phyloP scores from a whole-genome alignment of 2,329 filamentous ascomycete species.

The Hawksworthiomyces lignivorus region DNA sequence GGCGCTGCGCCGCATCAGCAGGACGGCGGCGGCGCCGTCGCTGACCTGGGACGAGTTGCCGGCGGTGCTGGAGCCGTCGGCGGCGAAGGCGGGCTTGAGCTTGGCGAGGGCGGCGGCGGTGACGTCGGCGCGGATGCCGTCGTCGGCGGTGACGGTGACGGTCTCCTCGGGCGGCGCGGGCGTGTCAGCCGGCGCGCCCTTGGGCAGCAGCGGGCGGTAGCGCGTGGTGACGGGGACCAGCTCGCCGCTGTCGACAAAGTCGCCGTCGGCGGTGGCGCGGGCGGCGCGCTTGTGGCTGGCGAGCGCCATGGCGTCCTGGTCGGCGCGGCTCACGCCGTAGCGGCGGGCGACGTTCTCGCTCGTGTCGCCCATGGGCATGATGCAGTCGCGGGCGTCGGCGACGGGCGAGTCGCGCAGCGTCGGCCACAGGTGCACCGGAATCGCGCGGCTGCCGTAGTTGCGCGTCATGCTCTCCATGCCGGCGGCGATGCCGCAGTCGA shows the following conservation, averaged over 20 bases:
- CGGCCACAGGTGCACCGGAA: constrained; percentile 75
- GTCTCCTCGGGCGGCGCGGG: constrained; percentile 32
- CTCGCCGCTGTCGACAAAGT: constrained; percentile 69
- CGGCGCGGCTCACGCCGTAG: constrained; percentile 63
- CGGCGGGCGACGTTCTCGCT: constrained; percentile 78
- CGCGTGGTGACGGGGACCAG: constrained; percentile 72
- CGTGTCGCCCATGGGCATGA: constrained; percentile 92
- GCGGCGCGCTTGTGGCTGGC: constrained; percentile 67
- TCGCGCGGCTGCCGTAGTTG: constrained; percentile 80
- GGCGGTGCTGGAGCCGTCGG: constrained; percentile 69
- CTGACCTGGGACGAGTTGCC: constrained; percentile 78
- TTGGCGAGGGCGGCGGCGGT: constrained; percentile 63
- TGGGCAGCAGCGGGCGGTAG: constrained; percentile 57
- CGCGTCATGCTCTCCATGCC: constrained; percentile 96
- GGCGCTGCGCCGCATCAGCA: constrained; percentile 79
- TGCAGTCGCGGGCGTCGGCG: constrained; percentile 71
- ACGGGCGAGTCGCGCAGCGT: constrained; percentile 55
- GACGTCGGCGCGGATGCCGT: constrained; percentile 68
- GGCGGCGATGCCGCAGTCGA: constrained; percentile 69
- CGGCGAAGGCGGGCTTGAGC: constrained; percentile 79
- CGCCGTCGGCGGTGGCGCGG: constrained; percentile 57
- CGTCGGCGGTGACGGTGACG: constrained; percentile 67
- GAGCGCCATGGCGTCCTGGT: constrained; percentile 79
- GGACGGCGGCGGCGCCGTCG: constrained; percentile 75
- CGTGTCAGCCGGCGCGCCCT: constrained; percentile 45